Evolutionary conservation across 768 basidiomycete genomes (phyloP).

Genomic region (Hypholoma fasciculare): DNA sequence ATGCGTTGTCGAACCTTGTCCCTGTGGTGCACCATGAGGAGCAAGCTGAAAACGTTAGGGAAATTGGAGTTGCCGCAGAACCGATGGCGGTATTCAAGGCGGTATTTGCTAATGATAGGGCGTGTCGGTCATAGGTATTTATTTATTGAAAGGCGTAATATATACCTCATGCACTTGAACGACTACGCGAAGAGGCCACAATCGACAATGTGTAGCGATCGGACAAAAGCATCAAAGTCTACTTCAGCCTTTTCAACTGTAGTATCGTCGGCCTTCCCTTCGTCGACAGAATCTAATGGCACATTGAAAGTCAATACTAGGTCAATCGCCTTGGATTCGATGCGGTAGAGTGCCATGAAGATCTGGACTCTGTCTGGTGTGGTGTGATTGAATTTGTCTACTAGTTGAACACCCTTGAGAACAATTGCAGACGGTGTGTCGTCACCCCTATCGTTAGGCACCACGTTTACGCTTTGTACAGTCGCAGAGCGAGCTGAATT

Average conservation of each 20-base stretch:
- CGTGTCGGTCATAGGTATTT: constrained; percentile 1
- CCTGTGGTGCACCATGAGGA: neutral
- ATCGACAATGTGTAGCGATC: constrained; percentile 66
- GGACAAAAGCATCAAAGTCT: constrained; percentile 56
- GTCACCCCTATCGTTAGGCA: constrained; percentile 42
- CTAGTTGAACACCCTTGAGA: constrained; percentile 67
- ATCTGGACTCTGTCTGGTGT: constrained; percentile 71
- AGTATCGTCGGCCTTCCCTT: constrained; percentile 40
- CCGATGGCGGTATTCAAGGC: neutral
- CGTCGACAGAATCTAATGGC: constrained; percentile 53
- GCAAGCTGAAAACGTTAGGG: neutral
- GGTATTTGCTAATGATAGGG: neutral
- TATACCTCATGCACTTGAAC: neutral
- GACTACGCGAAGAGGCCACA: constrained; percentile 65
- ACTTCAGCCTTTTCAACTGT: constrained; percentile 34
- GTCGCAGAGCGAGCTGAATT: constrained; percentile 63
- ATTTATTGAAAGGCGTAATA: neutral
- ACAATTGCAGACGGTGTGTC: constrained; percentile 58
- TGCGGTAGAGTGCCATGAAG: constrained; percentile 78
- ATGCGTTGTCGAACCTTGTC: neutral
- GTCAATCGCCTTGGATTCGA: constrained; percentile 71
- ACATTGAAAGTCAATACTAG: constrained; percentile 85
- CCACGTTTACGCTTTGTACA: constrained; percentile 41
- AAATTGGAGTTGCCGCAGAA: neutral
- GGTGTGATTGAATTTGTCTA: constrained; percentile 74